phyloP scores from a whole-genome alignment of 352 stramenopile species.

The Phytophthora pluvialis region DNA sequence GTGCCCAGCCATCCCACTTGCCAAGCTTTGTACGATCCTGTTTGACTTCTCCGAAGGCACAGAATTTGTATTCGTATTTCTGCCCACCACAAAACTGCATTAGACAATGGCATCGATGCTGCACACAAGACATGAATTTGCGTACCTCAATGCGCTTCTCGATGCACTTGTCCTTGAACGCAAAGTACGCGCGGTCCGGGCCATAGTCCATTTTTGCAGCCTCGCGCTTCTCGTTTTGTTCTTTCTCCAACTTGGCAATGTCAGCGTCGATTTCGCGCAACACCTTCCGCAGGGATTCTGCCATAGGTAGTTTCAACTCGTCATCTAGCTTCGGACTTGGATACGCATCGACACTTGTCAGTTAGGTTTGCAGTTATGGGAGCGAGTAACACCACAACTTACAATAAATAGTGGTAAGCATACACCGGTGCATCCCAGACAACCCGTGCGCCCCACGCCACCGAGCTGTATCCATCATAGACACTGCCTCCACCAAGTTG shows the following conservation, averaged over 20 bases:
- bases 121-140: background rate
- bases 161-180: slow-evolving; percentile 79
- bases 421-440: slow-evolving; percentile 77
- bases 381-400: slow-evolving; percentile 23
- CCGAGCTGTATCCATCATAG: slow-evolving; percentile 51
- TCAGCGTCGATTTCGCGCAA: slow-evolving; percentile 71
- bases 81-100: slow-evolving; percentile 22
- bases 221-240: slow-evolving; percentile 49
- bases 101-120: background rate
- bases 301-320: slow-evolving; percentile 58
- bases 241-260: slow-evolving; percentile 60
- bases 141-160: slow-evolving; percentile 78
- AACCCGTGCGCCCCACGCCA: slow-evolving; percentile 56
- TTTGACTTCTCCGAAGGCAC: slow-evolving; percentile 79
- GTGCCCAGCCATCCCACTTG: slow-evolving; percentile 70
- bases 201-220: slow-evolving; percentile 68
- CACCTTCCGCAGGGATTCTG: slow-evolving; percentile 72
- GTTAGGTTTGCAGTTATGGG: background rate
- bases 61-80: slow-evolving; percentile 92
- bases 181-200: slow-evolving; percentile 72
- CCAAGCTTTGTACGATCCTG: slow-evolving; percentile 85
- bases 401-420: slow-evolving; percentile 82
- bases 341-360: slow-evolving; percentile 12
- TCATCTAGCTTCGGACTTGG: slow-evolving; percentile 65
- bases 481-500: slow-evolving; percentile 61